phyloP scores from a whole-genome alignment of 2,329 filamentous ascomycete species.

The Aspergillus sergii region DNA sequence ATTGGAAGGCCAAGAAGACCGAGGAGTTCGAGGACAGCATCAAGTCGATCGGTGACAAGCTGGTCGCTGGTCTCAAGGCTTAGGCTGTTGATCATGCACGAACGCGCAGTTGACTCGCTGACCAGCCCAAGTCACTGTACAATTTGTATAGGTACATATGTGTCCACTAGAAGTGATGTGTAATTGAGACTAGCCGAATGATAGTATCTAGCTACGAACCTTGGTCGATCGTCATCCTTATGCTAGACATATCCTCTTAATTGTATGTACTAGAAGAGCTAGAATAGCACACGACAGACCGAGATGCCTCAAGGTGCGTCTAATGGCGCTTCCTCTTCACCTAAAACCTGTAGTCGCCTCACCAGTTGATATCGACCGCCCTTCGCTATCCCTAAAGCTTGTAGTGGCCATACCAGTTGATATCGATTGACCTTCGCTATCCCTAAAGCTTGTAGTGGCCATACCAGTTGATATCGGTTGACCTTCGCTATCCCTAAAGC shows the following conservation, averaged over 20 bases:
- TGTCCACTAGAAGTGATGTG: not conserved
- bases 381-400: too few relatives aligned
- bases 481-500: too few relatives aligned
- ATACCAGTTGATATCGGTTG: too few relatives aligned
- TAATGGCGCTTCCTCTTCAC: too few relatives aligned
- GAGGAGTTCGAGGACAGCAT: slow-evolving; percentile 51
- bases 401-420: too few relatives aligned
- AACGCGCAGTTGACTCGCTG: not conserved
- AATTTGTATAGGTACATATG: not conserved
- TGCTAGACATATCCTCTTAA: too few relatives aligned
- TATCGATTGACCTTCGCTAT: too few relatives aligned
- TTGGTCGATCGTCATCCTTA: not conserved
- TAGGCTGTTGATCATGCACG: too few relatives aligned
- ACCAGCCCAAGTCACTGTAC: not conserved
- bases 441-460: too few relatives aligned
- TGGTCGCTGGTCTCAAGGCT: slow-evolving; percentile 42
- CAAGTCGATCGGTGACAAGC: slow-evolving; percentile 51
- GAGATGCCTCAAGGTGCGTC: not conserved
- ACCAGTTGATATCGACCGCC: too few relatives aligned
- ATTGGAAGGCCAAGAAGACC: slow-evolving; percentile 53
- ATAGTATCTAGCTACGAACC: not conserved
- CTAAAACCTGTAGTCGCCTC: too few relatives aligned
- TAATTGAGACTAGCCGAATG: not conserved
- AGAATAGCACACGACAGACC: not conserved
- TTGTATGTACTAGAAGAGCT: not conserved